Evolutionary conservation across 805 yeast genomes (phyloP), one percentile per base, ranked within the genome.

Genomic region (Torulaspora indica): DNA sequence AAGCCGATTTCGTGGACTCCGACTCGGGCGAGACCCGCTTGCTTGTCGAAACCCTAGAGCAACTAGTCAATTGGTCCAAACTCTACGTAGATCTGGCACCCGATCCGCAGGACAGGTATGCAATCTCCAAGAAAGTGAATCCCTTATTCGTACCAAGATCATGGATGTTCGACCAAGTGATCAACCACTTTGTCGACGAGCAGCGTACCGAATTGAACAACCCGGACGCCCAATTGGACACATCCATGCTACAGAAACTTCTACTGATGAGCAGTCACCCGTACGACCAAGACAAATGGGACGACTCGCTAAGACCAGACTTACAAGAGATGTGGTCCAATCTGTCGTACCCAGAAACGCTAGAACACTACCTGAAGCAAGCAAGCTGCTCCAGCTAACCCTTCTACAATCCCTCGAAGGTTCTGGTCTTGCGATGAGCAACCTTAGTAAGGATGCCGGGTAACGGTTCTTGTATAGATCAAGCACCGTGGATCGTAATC

Each of bases 91-190:
- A 60, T 3, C 69, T 82, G 36, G 58, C 79, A 8, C 37, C 46
- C 2, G 30, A 31, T 12, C 49, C 45, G 0, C 64, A 71, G 6
- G 60, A 58, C 9, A 70, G 90, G 40, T 53, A 47, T 3, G 49
- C 46, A 7, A 53, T 70, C 3, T 78, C 88, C 38, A 58, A 66
- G 5, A 42, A 53, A 2, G 69, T 66, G 38, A 93, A 91, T 57
- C 98, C 98, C 2, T 59, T 77, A 28, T 91, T 91, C 57, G 74
- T 85, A 5, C 93, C 96, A 15, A 74, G 91, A 47, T 85, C 81
- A 51, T 87, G 95, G 89, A 81, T 90, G 41, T 70, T 93, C 42
- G 87, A 88, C 42, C 90, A 89, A 48, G 96, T 88, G 0, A 81
- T 86, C 36, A 73, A 76, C 23, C 66, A 69, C 35, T 73, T 81